These are phyloP conservation scores for Tricholoma sp. DNA, from an alignment of 768 basidiomycete species.

Conservation along the genomic window DNA sequence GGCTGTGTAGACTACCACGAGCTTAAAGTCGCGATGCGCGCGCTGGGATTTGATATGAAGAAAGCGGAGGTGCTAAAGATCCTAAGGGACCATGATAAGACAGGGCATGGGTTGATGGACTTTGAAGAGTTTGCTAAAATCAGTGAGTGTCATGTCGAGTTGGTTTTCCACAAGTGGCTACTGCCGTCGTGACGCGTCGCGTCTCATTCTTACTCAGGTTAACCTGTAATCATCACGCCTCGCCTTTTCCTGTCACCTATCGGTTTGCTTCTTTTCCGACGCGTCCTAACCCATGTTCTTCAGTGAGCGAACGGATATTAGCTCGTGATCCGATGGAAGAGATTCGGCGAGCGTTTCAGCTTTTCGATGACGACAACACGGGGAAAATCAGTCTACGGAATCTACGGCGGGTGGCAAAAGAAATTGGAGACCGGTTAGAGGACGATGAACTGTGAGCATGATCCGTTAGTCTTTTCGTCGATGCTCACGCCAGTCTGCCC, in stretches of 20 bases:
- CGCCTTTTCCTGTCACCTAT: neutral
- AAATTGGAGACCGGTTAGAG: constrained; percentile 91
- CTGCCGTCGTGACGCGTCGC: constrained; percentile 1
- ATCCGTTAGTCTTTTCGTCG: neutral
- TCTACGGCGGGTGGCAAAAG: constrained; percentile 89
- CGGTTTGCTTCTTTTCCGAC: neutral
- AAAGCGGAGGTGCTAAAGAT: constrained; percentile 97
- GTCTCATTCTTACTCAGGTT: neutral
- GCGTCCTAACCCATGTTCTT: constrained; percentile 10
- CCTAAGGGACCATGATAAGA: constrained; percentile 85
- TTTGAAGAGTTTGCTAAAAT: constrained; percentile 94
- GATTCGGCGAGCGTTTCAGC: constrained; percentile 90
- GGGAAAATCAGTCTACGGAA: constrained; percentile 93
- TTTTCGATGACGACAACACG: constrained; percentile 95
- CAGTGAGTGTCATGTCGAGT: constrained; percentile 51
- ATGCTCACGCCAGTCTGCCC: constrained; percentile 1
- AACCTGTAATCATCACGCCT: neutral
- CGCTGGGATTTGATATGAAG: constrained; percentile 95
- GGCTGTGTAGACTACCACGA: constrained; percentile 96
- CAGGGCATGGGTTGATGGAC: constrained; percentile 78
- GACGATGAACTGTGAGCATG: constrained; percentile 90
- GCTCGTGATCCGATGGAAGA: constrained; percentile 96
- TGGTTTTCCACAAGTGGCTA: neutral
- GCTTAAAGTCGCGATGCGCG: constrained; percentile 97
- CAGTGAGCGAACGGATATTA: constrained; percentile 93